Conservation (phyloP, 2,329 filamentous ascomycete species). For the Didymella sp. region DNA sequence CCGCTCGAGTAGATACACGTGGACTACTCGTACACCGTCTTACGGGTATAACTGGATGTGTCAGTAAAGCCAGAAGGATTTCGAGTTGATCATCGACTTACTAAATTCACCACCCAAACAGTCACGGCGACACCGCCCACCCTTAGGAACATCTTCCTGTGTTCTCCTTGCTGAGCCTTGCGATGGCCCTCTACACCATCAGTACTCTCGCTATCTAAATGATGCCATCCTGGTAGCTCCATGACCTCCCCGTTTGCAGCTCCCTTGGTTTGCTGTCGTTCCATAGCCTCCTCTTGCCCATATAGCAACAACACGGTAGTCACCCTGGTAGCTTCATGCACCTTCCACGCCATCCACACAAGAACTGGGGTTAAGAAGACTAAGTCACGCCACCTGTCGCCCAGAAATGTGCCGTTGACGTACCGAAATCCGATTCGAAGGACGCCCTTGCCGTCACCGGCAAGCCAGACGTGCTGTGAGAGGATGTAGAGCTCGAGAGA, state of each 20-base stretch:
- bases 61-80: neutral
- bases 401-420: constrained; percentile 31
- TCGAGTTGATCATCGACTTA: neutral
- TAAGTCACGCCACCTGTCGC: constrained; percentile 48
- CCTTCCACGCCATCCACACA: constrained; percentile 52
- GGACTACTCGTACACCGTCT: neutral
- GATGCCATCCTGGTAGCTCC: constrained; percentile 16
- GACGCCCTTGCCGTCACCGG: constrained; percentile 63
- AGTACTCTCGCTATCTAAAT: neutral
- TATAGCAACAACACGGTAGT: constrained; percentile 50
- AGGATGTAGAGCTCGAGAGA: constrained; percentile 67
- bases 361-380: constrained; percentile 53
- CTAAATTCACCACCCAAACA: constrained; percentile 7
- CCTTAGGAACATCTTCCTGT: neutral
- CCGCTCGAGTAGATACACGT: constrained; percentile 2
- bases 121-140: neutral
- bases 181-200: neutral
- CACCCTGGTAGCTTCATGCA: constrained; percentile 48
- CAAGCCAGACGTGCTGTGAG: constrained; percentile 68
- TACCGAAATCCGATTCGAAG: constrained; percentile 51
- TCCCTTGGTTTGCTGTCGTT: neutral
- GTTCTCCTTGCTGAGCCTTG: neutral
- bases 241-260: neutral
- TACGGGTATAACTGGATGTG: neutral
- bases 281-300: neutral